phyloP scores from a whole-genome alignment of 2,329 filamentous ascomycete genomes.

The Coccinonectria pachysandricola region DNA sequence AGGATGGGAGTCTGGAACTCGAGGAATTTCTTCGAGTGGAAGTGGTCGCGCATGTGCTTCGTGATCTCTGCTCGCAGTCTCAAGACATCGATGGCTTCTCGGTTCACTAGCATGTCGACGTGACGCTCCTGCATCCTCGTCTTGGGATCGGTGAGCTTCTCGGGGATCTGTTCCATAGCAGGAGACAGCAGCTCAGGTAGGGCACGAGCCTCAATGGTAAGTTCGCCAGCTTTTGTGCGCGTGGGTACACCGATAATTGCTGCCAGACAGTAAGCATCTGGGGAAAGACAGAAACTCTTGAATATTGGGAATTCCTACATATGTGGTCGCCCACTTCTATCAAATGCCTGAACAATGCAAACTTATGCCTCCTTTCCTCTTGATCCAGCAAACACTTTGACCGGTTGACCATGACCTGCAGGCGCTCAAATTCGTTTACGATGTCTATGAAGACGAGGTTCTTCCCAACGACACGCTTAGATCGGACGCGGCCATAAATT shows the following conservation, averaged over 20 bases:
- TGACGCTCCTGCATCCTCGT: constrained; percentile 69
- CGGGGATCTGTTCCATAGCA: constrained; percentile 68
- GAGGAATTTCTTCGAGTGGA: constrained; percentile 62
- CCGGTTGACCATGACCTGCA: constrained; percentile 71
- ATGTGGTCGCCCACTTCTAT: constrained; percentile 76
- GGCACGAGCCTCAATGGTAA: constrained; percentile 58
- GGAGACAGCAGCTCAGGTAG: constrained; percentile 68
- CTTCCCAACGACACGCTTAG: constrained; percentile 59
- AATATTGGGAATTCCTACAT: constrained; percentile 46
- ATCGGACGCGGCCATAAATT: constrained; percentile 56
- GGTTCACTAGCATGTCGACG: constrained; percentile 75
- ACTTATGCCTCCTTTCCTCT: constrained; percentile 29
- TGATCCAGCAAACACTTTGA: constrained; percentile 32
- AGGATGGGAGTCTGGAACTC: constrained; percentile 91
- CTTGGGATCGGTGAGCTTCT: constrained; percentile 58
- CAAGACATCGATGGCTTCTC: constrained; percentile 55
- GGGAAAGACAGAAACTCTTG: constrained; percentile 4
- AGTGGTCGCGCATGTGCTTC: constrained; percentile 61
- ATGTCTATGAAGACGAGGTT: constrained; percentile 82
- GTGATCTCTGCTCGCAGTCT: constrained; percentile 66
- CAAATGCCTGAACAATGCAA: constrained; percentile 53
- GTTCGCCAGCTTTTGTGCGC: constrained; percentile 60
- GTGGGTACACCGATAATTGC: constrained; percentile 62
- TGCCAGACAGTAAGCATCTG: constrained; percentile 25
- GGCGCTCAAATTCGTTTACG: constrained; percentile 55